Base-by-base conservation (phyloP, 1,139 yeast species). In the Pichia norvegensis region DNA sequence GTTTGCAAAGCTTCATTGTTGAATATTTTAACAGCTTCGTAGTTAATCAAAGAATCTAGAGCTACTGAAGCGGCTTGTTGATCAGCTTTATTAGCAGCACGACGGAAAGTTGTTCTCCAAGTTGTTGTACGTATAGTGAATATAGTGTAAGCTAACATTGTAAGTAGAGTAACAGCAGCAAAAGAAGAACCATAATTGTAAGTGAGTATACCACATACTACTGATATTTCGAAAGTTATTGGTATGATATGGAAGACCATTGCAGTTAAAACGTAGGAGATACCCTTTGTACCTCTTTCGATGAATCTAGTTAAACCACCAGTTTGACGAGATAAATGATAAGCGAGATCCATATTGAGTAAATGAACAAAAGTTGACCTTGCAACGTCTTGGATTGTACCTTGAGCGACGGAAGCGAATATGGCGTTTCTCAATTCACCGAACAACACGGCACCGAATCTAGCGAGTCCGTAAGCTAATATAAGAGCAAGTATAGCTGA, bases 241-340 rank as follows among this genome's bases (percentile, higher is more conserved):
- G 99, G 99, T 39, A 92, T 72, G 29, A 92, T 90, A 62, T 94
- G 98, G 68, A 92, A 92, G 14, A 94, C 96, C 95, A 92, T 85
- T 3, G 98, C 96, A 36, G 86, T 81, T 45, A 92, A 69, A 6
- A 92, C 97, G 59, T 85, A 90, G 22, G 95, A 83, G 45, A 92
- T 92, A 66, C 99, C 98, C 57, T 92, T 92, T 1, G 97, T 92
- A 62, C 99, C 99, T 56, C 98, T 73, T 60, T 92, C 99, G 58
- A 92, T 92, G 1, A 98, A 97, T 51, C 98, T 72, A 0, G 97
- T 92, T 40, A 92, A 67, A 0, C 96, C 97, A 55, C 99, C 99
- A 0, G 98, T 94, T 63, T 94, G 97, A 56, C 90, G 73, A 9
- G 94, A 75, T 44, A 92, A 67, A 64, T 92, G 98, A 74, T 92